A percentile compares a stretch with the other conserved stretches of the same genome.
phyloP scores from a whole-genome alignment of 78 protist genomes.

The Pigoraptor vietnamica region DNA sequence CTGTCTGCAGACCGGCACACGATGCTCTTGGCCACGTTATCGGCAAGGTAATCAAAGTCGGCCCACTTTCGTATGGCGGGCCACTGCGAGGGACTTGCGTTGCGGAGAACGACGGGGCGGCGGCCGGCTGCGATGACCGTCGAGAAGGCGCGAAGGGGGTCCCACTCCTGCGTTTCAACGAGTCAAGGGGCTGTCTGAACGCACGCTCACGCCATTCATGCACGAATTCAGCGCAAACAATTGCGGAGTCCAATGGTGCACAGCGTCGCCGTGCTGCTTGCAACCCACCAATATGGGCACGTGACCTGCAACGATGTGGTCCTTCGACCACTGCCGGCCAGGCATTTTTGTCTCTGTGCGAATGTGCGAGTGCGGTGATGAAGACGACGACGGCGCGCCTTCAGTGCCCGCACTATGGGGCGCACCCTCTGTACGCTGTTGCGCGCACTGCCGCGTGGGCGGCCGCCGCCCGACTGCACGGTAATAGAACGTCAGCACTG shows the following conservation, averaged over 20 bases:
- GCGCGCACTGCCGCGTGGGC: background rate
- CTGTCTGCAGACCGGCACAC: background rate
- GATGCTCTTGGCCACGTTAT: background rate
- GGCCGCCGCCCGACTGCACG: background rate
- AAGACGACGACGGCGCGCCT: background rate
- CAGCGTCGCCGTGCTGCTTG: background rate
- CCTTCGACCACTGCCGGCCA: background rate
- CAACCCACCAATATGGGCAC: background rate
- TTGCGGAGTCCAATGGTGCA: background rate
- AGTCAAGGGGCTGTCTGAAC: background rate
- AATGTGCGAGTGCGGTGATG: background rate
- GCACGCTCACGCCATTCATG: background rate
- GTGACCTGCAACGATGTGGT: background rate
- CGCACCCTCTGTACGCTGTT: too few species aligned
- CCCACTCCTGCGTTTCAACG: background rate
- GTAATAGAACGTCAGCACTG: background rate
- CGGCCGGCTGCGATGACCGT: background rate
- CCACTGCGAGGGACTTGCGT: background rate
- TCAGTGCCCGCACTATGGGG: background rate
- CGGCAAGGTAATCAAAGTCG: background rate
- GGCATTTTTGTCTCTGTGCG: background rate
- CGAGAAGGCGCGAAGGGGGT: background rate
- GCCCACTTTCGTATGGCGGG: background rate
- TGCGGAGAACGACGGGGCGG: background rate
- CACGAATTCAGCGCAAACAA: background rate